These are phyloP conservation scores for Byssochlamys sp. DNA, from an alignment of 2,329 filamentous ascomycete species.

Conservation along the genomic window DNA sequence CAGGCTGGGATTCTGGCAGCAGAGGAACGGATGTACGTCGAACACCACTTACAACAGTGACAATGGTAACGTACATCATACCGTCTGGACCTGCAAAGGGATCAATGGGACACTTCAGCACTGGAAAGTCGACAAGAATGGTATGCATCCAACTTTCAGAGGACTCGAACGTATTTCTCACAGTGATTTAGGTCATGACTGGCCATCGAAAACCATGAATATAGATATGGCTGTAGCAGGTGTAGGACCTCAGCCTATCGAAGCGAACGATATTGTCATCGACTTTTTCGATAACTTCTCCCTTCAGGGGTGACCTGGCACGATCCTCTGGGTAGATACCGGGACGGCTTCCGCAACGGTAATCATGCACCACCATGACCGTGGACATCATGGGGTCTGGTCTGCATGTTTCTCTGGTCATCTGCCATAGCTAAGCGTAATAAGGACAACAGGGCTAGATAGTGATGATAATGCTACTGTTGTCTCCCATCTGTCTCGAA, in stretches of 20 bases:
- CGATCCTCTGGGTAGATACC: background rate
- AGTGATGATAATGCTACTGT: background rate
- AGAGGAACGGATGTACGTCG: conserved; percentile 31
- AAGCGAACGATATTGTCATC: conserved; percentile 37
- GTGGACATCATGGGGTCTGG: background rate
- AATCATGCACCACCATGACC: background rate
- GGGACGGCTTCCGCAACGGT: background rate
- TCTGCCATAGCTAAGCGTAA: background rate
- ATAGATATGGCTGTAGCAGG: conserved; percentile 35
- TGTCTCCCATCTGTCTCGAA: background rate
- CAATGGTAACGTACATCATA: conserved; percentile 35
- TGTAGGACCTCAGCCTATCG: conserved; percentile 34
- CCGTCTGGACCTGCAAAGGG: conserved; percentile 34
- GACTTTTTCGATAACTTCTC: conserved; percentile 35
- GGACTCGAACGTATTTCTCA: background rate
- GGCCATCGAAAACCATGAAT: conserved; percentile 39
- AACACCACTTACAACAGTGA: conserved; percentile 25
- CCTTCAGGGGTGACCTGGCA: background rate
- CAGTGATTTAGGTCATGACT: conserved; percentile 29
- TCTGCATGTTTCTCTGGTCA: background rate
- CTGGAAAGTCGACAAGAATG: conserved; percentile 37
- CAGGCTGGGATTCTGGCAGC: conserved; percentile 32
- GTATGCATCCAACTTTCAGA: conserved; percentile 15
- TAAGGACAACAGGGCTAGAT: background rate
- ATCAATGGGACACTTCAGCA: conserved; percentile 32